Percentiles rank a stretch among this genome's conserved stretches.
Conservation (phyloP, 495 filamentous ascomycete species). For the Aspergillus taichungensis region DNA sequence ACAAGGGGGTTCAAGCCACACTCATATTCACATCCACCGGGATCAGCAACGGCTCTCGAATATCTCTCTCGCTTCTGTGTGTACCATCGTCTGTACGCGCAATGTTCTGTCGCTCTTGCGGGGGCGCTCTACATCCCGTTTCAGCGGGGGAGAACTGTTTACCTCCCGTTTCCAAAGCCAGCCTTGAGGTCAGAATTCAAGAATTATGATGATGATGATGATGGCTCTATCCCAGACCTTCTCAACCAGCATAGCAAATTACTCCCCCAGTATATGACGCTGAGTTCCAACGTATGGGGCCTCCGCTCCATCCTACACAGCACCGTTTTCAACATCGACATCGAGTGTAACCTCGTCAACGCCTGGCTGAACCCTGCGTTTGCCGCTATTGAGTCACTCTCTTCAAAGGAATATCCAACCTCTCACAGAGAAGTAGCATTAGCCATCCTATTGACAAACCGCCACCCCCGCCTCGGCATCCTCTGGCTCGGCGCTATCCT, state of each 20-base stretch:
- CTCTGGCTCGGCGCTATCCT: conserved; percentile 24
- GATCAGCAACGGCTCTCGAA: conserved; percentile 14
- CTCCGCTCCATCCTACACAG: conserved; percentile 18
- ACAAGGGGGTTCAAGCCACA: not conserved
- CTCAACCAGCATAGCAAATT: conserved; percentile 7
- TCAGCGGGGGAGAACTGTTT: conserved; percentile 6
- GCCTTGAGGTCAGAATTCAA: too few species aligned
- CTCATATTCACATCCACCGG: conserved; percentile 5
- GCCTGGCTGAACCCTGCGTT: conserved; percentile 25
- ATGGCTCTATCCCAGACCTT: conserved; percentile 5
- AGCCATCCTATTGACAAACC: conserved; percentile 9
- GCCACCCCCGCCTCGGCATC: conserved; percentile 9
- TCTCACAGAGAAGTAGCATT: not conserved
- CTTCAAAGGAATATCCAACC: not conserved
- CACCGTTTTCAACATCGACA: conserved; percentile 20
- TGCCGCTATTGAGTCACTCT: conserved; percentile 13
- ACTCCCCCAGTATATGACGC: conserved; percentile 18
- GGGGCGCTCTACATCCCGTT: conserved; percentile 20
- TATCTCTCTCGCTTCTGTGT: conserved; percentile 20
- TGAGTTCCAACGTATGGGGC: conserved; percentile 19
- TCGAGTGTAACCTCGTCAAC: conserved; percentile 25
- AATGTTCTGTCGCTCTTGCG: conserved; percentile 20
- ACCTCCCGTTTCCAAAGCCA: conserved; percentile 13
- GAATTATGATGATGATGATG: too few species aligned
- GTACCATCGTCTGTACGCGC: conserved; percentile 16